Base-by-base conservation (phyloP, 2,329 filamentous ascomycete genomes). In the Alternaria ethzedia region DNA sequence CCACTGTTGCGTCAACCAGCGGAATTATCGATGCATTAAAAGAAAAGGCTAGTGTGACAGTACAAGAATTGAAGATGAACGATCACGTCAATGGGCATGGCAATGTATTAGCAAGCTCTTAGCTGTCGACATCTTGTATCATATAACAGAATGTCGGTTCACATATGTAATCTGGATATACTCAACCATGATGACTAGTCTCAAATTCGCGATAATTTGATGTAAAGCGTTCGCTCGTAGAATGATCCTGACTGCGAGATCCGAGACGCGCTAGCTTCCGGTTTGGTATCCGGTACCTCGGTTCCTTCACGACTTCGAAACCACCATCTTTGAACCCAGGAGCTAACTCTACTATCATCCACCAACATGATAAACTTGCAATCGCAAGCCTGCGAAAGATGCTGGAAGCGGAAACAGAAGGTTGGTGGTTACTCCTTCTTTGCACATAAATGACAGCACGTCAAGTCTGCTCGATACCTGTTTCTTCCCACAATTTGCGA, bases 361-460 rank as follows among this genome's bases (percentile, higher is more conserved):
- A n/a, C 13, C 32, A 36, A 36, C 13, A 36, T 36, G 32, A 36
- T n/a, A 36, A n/a, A n/a, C 13, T 6, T 36, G 32, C 32, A 36
- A 36, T 36, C 32, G 13, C 67, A 67, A 26, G 67, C 67, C 21
- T 69, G 67, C 15, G 67, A 67, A 15, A 47, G 65, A 30, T 69
- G 67, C 46, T 69, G 65, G 67, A 63, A 59, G 43, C 47, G 67
- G 20, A 69, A 69, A 52, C 65, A 69, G 41, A 69, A 69, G 59
- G 65, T 69, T 47, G 3, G 12, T 52, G 2, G n/a, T 25, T 6
- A 17, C 20, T 32, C 12, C 30, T 32, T 15, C 30, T 32, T 32
- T 6, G 30, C 12, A 6, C 30, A 32, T 32, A 13, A 32, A 13
- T 32, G 30, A 2, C 30, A 32, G 30, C 30, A 32, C 30, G 30